phyloP scores from a whole-genome alignment of 2,329 filamentous ascomycete genomes.

The Ciborinia camelliae region DNA sequence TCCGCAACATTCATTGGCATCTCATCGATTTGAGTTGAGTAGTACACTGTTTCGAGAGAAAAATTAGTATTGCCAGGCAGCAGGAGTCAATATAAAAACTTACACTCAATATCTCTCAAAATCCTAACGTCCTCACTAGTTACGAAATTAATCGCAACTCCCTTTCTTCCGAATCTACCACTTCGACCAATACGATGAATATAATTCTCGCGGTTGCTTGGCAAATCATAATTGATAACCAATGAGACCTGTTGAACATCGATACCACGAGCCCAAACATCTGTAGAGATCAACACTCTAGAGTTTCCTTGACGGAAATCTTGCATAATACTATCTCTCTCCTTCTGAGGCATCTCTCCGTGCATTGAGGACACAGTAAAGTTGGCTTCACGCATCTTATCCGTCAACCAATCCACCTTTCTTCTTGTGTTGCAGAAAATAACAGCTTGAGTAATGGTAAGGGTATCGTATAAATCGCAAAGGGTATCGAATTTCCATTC shows the following conservation, averaged over 20 bases:
- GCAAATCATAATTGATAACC: slow-evolving; percentile 98
- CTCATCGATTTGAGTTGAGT: slow-evolving; percentile 75
- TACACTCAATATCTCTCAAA: slow-evolving; percentile 91
- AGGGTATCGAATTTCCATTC: slow-evolving; percentile 99
- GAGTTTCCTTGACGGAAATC: slow-evolving; percentile 97
- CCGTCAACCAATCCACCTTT: slow-evolving; percentile 99
- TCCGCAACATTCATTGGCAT: slow-evolving; percentile 73
- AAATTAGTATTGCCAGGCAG: not conserved
- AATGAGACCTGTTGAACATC: slow-evolving; percentile 97
- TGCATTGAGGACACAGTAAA: slow-evolving; percentile 99
- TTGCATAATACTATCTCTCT: slow-evolving; percentile 98
- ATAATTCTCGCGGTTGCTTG: slow-evolving; percentile 98
- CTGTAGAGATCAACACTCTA: slow-evolving; percentile 92
- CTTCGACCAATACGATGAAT: slow-evolving; percentile 97
- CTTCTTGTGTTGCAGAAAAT: slow-evolving; percentile 99
- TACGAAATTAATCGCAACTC: slow-evolving; percentile 99
- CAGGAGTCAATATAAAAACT: slow-evolving; percentile 39
- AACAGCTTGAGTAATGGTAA: slow-evolving; percentile 97
- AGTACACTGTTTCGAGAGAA: slow-evolving; percentile 55
- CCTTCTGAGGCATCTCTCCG: slow-evolving; percentile 97
- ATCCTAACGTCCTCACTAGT: slow-evolving; percentile 98
- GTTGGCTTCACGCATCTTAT: slow-evolving; percentile 98
- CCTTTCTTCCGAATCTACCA: slow-evolving; percentile 94
- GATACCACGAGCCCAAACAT: slow-evolving; percentile 97
- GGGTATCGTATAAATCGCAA: slow-evolving; percentile 96